Evolutionary conservation across 1,139 yeast genomes (phyloP).

Genomic region (Maudiozyma humilis): DNA sequence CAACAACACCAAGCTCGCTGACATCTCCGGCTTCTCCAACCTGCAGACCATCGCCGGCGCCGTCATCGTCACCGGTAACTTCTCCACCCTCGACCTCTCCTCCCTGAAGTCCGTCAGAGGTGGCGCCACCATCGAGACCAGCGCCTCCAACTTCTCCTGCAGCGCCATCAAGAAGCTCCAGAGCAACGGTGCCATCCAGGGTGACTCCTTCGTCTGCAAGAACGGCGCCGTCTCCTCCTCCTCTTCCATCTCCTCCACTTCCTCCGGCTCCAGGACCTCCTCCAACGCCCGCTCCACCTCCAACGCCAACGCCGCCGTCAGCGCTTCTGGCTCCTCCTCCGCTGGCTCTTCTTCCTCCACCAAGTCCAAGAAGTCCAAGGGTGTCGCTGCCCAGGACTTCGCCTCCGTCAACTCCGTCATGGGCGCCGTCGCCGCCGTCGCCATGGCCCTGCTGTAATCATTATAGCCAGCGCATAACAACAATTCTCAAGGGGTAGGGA

Average conservation of each 20-base stretch:
- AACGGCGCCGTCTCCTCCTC: constrained; percentile 53
- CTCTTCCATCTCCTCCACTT: constrained; percentile 16
- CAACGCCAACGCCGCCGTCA: constrained; percentile 22
- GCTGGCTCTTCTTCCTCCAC: constrained; percentile 18
- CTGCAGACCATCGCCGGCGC: constrained; percentile 81
- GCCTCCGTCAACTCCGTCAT: constrained; percentile 44
- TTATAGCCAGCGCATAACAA: not conserved
- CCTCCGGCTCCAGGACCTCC: constrained; percentile 32
- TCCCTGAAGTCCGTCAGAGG: constrained; percentile 74
- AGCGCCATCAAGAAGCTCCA: constrained; percentile 58
- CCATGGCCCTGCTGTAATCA: constrained; percentile 53
- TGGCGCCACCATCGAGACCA: constrained; percentile 77
- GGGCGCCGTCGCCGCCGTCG: constrained; percentile 55
- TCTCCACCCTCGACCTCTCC: constrained; percentile 69
- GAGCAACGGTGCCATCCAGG: constrained; percentile 72
- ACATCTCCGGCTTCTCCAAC: constrained; percentile 65
- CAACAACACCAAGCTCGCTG: constrained; percentile 65
- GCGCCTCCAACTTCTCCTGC: constrained; percentile 73
- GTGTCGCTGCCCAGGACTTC: constrained; percentile 33
- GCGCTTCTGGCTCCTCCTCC: constrained; percentile 15
- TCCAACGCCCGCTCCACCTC: constrained; percentile 36
- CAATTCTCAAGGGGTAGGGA: not conserved
- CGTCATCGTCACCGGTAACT: constrained; percentile 69
- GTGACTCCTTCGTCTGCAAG: constrained; percentile 80
- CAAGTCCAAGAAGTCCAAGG: constrained; percentile 18